Percentiles rank a stretch among this genome's conserved stretches.
Evolutionary conservation across 257 asterid species (phyloP).

Genomic region (Leptodermis oblonga): DNA sequence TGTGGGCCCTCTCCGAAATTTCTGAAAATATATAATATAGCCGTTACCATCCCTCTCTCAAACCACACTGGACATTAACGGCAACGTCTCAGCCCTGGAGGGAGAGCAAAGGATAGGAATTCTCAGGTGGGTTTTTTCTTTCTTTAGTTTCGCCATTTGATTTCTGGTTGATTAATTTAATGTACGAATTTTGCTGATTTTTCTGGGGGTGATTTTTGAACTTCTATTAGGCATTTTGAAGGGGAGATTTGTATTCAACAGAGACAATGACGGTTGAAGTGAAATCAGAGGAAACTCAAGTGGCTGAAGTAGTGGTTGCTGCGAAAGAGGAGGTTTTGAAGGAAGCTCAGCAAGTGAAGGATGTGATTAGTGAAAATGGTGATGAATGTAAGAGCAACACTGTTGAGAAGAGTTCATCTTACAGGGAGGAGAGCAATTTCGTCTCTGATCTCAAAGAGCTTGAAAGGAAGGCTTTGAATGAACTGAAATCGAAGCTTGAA

Average conservation of each 20-base stretch:
- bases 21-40: slow-evolving; percentile 34
- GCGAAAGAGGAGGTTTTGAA: slow-evolving; percentile 20
- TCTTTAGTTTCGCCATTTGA: not conserved
- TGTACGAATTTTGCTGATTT: not conserved
- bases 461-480: slow-evolving; percentile 61
- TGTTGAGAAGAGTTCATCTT: slow-evolving; percentile 63
- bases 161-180: not conserved
- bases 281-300: slow-evolving; percentile 40
- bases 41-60: slow-evolving; percentile 24
- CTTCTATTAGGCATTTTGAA: slow-evolving; percentile 1
- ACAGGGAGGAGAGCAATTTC: slow-evolving; percentile 75
- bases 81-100: not conserved
- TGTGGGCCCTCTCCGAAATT: slow-evolving; percentile 36
- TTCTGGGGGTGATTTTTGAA: not conserved
- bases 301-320: slow-evolving; percentile 32
- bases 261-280: slow-evolving; percentile 57
- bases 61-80: not conserved
- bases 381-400: slow-evolving; percentile 30
- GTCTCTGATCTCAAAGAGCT: slow-evolving; percentile 59
- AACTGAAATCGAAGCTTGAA: slow-evolving; percentile 57
- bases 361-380: slow-evolving; percentile 20
- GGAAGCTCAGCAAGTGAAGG: slow-evolving; percentile 27
- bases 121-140: slow-evolving; percentile 1
- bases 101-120: not conserved
- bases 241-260: slow-evolving; percentile 10